Evolutionary conservation across 371 early-diverging fungal genomes (phyloP), one percentile per base, ranked within the genome.

Genomic region (Rhizopus delemar): DNA sequence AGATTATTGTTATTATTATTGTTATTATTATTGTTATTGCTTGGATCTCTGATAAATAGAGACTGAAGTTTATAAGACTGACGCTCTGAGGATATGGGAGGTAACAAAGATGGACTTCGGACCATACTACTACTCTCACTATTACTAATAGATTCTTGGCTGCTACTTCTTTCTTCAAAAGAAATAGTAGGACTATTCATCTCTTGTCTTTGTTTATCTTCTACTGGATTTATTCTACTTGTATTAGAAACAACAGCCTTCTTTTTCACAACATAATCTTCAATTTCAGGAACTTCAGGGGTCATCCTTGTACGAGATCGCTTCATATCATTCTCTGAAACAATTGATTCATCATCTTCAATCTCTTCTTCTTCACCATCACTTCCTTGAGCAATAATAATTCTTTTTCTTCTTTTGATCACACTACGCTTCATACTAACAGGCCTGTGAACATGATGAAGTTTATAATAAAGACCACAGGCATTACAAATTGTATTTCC

Each of bases 401-500:
- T 82, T 45, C 95, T 83, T 53, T 92, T 91, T 34, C 95, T 82
- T 39, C 93, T 83, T 69, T 93, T 93, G 69, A 94, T 94, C 12
- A 92, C 87, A 8, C 85, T 82, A 13, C 91, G 75, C 72, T 90
- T 92, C 90, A 94, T 90, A 45, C 86, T 88, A 3, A 89, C 83
- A 33, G 85, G 97, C 51, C 86, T 81, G 71, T 87, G 84, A 50
- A 85, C 78, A 65, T 86, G 83, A 71, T 96, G 95, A 15, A 92
- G 75, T 68, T 90, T 91, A 65, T 86, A 89, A 66, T 92, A 95
- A 11, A 95, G 79, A 32, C 95, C 93, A 69, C 94, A 94, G 0
- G 92, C 93, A 70, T 94, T 94, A 65, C 94, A 94, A 38, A 93
- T 83, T 28, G 84, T 83, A 48, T 90, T 87, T 34, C 91, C 91